Conservation (phyloP, 495 filamentous ascomycete genomes). For the Aspergillus heteromorphus region DNA sequence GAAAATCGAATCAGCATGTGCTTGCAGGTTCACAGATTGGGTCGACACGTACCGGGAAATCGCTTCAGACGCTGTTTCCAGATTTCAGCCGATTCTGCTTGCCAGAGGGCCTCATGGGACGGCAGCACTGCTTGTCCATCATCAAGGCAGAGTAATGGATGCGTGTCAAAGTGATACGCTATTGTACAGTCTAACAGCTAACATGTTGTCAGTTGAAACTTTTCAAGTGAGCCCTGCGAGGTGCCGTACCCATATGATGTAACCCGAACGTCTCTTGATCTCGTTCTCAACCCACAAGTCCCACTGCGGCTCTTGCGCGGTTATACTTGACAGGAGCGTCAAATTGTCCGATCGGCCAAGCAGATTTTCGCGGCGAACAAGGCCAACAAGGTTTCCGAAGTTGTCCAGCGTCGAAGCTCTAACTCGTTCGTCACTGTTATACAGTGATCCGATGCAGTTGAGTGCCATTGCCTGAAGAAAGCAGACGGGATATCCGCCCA, state of each 20-base stretch:
- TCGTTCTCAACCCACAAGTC: slow-evolving; percentile 31
- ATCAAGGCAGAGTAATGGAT: slow-evolving; percentile 34
- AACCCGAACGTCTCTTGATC: slow-evolving; percentile 34
- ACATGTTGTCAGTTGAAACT: slow-evolving; percentile 2
- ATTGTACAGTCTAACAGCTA: slow-evolving; percentile 44
- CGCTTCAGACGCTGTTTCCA: slow-evolving; percentile 35
- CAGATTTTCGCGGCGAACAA: slow-evolving; percentile 23
- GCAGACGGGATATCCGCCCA: slow-evolving; percentile 22
- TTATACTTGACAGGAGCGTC: slow-evolving; percentile 1
- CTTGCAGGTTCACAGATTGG: not conserved
- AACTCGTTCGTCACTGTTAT: slow-evolving; percentile 28
- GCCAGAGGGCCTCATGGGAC: slow-evolving; percentile 44
- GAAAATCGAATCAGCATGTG: not conserved
- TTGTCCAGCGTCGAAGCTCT: slow-evolving; percentile 21
- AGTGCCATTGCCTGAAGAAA: slow-evolving; percentile 34
- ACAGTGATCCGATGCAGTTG: slow-evolving; percentile 38
- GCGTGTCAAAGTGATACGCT: slow-evolving; percentile 37
- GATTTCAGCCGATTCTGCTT: slow-evolving; percentile 27
- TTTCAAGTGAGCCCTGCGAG: not conserved
- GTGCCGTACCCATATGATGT: slow-evolving; percentile 40
- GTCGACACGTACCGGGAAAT: slow-evolving; percentile 17
- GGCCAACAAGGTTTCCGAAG: slow-evolving; percentile 30
- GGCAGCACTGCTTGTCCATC: slow-evolving; percentile 41
- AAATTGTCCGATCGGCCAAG: slow-evolving; percentile 8
- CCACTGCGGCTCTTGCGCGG: slow-evolving; percentile 19